phyloP scores from a whole-genome alignment of 768 basidiomycete genomes.

The Vararia minispora region DNA sequence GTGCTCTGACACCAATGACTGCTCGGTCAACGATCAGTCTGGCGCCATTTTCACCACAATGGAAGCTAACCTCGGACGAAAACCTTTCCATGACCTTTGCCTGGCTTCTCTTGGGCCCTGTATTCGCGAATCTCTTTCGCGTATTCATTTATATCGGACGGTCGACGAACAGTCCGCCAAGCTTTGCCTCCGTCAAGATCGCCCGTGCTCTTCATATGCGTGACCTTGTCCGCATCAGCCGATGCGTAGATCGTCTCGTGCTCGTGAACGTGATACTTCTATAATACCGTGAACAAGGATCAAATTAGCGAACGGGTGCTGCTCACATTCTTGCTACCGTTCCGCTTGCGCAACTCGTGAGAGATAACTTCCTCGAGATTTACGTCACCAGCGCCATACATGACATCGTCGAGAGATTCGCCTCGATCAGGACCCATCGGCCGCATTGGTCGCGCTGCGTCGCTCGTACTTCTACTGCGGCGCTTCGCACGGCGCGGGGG shows the following conservation, averaged over 20 bases:
- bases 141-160: conserved; percentile 97
- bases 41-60: neutral
- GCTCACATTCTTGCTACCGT: too few species aligned
- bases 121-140: conserved; percentile 82
- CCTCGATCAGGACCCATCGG: too few species aligned
- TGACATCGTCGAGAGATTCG: too few species aligned
- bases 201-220: conserved; percentile 63
- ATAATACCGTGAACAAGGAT: conserved; percentile 15
- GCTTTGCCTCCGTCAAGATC: conserved; percentile 76
- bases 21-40: conserved; percentile 2
- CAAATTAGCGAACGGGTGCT: too few species aligned
- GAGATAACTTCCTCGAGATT: neutral
- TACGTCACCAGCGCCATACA: too few species aligned
- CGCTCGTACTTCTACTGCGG: conserved; percentile 72
- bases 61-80: conserved; percentile 72
- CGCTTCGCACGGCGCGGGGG: conserved; percentile 29
- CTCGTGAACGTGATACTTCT: conserved; percentile 79
- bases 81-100: conserved; percentile 83
- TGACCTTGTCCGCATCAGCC: conserved; percentile 58
- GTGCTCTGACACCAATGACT: conserved; percentile 70
- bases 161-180: conserved; percentile 80
- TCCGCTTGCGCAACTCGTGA: too few species aligned
- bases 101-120: conserved; percentile 61
- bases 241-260: conserved; percentile 67
- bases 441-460: too few species aligned